These are phyloP conservation scores for Atkinsonella texensis DNA, from an alignment of 2,329 filamentous ascomycete species.

Conservation along the genomic window DNA sequence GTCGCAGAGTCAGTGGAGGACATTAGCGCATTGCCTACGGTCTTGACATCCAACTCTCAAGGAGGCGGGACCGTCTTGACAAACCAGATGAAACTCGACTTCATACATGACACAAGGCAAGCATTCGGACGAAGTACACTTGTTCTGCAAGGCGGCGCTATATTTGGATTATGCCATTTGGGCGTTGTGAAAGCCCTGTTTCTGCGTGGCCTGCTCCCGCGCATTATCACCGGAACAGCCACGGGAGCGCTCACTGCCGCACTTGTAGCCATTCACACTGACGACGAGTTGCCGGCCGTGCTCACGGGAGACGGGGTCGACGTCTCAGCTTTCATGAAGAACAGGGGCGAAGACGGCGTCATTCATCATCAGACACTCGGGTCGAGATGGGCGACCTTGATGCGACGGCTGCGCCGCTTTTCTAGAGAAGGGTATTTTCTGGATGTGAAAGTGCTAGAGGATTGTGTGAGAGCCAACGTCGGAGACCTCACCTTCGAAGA, in stretches of 20 bases:
- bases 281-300: conserved; percentile 69
- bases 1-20: conserved; percentile 72
- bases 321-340: conserved; percentile 58
- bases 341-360: conserved; percentile 17
- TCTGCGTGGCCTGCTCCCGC: conserved; percentile 65
- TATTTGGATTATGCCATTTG: conserved; percentile 82
- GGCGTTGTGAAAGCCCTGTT: conserved; percentile 85
- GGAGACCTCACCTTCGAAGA: conserved; percentile 90
- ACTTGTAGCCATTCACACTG: conserved; percentile 74
- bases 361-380: conserved; percentile 25
- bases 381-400: conserved; percentile 44
- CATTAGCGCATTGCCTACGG: conserved; percentile 55
- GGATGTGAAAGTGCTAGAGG: conserved; percentile 69
- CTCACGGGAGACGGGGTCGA: conserved; percentile 73
- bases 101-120: conserved; percentile 76
- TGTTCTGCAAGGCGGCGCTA: conserved; percentile 79
- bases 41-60: conserved; percentile 24
- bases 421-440: conserved; percentile 69
- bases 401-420: conserved; percentile 57
- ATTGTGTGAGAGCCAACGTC: conserved; percentile 74
- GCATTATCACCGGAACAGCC: conserved; percentile 84
- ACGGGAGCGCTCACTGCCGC: conserved; percentile 85
- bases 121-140: conserved; percentile 79
- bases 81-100: conserved; percentile 70
- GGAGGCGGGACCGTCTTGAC: conserved; percentile 36